A percentile compares a stretch with the other conserved stretches of the same genome.
These are phyloP conservation scores for Leucosporidium yakuticum DNA, from an alignment of 768 basidiomycete genomes.

Conservation along the genomic window DNA sequence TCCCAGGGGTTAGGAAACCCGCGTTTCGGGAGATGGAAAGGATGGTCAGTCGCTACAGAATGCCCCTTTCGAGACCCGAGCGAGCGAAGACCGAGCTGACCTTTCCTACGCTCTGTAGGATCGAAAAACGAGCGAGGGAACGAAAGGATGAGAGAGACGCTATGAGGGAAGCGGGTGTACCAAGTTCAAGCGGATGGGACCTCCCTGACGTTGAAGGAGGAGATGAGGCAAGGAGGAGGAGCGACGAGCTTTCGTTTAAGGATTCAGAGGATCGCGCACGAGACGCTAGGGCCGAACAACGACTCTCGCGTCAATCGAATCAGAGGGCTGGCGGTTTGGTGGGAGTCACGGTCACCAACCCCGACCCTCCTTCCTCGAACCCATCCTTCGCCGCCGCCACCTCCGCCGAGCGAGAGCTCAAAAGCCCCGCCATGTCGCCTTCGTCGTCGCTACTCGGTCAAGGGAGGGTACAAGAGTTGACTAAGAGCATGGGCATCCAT, in stretches of 20 bases:
- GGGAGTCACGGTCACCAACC: background rate
- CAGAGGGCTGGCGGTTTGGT: background rate
- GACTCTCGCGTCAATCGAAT: background rate
- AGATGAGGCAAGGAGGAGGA: background rate
- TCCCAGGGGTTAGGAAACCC: background rate
- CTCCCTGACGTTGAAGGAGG: background rate
- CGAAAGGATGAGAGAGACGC: constrained; percentile 1
- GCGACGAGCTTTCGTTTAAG: background rate
- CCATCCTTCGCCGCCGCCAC: no score
- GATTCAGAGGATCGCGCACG: background rate
- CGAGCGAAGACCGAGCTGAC: no score
- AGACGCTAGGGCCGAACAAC: background rate
- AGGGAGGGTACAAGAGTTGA: background rate
- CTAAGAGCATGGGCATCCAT: background rate
- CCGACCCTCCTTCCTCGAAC: background rate
- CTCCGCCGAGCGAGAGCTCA: background rate
- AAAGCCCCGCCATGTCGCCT: background rate
- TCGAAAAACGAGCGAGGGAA: constrained; percentile 16
- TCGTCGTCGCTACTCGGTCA: background rate
- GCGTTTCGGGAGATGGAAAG: constrained; percentile 12
- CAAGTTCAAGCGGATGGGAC: constrained; percentile 6
- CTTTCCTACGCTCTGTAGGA: background rate
- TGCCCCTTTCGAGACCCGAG: no score
- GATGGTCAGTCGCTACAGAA: background rate
- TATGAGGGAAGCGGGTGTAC: background rate